phyloP scores from a whole-genome alignment of 331 rosid species.

The Rhamnella rubrinervis region DNA sequence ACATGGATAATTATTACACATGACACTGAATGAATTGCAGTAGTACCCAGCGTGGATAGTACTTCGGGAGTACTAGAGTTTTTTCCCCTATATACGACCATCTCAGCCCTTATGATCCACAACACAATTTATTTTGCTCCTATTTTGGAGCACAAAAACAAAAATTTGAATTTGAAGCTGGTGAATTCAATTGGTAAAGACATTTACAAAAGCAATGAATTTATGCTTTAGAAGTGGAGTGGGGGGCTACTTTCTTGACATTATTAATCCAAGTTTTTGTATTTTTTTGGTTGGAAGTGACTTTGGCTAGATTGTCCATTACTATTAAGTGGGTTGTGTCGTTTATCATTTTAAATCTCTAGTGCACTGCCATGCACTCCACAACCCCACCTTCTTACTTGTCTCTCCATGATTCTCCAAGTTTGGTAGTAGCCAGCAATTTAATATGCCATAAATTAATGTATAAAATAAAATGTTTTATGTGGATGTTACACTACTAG shows the following conservation, averaged over 20 bases:
- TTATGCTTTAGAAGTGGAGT: conserved; percentile 6
- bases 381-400: conserved; percentile 11
- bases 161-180: not conserved
- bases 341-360: not conserved
- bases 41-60: too few relatives aligned
- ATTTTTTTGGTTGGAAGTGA: not conserved
- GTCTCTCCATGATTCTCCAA: not conserved
- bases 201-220: not conserved
- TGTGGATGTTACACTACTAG: not conserved
- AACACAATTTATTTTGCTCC: too few relatives aligned
- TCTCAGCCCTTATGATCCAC: too few relatives aligned
- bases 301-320: conserved; percentile 3
- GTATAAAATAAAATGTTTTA: not conserved
- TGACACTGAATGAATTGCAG: too few relatives aligned
- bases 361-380: not conserved
- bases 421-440: not conserved
- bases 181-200: not conserved
- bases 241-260: not conserved
- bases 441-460: not conserved
- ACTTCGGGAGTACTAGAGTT: too few relatives aligned
- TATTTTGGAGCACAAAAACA: conserved; percentile 5
- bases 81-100: not conserved
- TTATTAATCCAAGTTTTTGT: not conserved
- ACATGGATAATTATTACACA: too few relatives aligned
- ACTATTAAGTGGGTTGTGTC: not conserved